Percentiles rank a stretch among this genome's conserved stretches.
These are phyloP conservation scores for Brasilioporus rufonigricans DNA, from an alignment of 768 basidiomycete species.

Conservation along the genomic window DNA sequence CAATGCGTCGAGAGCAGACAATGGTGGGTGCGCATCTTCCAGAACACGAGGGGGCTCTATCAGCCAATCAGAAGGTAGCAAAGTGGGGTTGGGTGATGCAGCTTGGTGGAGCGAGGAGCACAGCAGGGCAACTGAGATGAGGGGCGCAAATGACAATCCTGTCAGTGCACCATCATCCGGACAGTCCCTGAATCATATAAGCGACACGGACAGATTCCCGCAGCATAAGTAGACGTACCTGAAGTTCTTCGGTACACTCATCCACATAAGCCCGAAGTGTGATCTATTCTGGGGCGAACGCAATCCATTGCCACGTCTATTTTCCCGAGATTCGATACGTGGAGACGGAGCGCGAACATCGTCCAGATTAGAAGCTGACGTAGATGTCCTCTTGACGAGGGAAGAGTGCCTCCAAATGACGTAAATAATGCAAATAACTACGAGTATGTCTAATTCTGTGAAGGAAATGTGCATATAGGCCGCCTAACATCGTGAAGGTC, in stretches of 20 bases:
- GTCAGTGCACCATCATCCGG: slow-evolving; percentile 84
- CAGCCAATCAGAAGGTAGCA: slow-evolving; percentile 65
- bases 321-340: slow-evolving; percentile 48
- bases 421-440: slow-evolving; percentile 56
- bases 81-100: slow-evolving; percentile 26
- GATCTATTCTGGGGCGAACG: slow-evolving; percentile 38
- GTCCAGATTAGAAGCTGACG: slow-evolving; percentile 15
- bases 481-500: slow-evolving; percentile 4
- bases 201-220: not conserved
- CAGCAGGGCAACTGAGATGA: slow-evolving; percentile 71
- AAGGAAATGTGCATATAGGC: slow-evolving; percentile 4
- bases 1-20: slow-evolving; percentile 52
- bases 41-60: slow-evolving; percentile 72
- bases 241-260: slow-evolving; percentile 89
- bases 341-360: slow-evolving; percentile 36
- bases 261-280: slow-evolving; percentile 77
- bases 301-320: slow-evolving; percentile 35
- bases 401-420: slow-evolving; percentile 59
- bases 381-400: slow-evolving; percentile 30
- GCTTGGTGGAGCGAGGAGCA: slow-evolving; percentile 46
- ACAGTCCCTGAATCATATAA: slow-evolving; percentile 54
- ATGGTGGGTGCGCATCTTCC: slow-evolving; percentile 36
- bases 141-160: slow-evolving; percentile 78
- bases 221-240: slow-evolving; percentile 43
- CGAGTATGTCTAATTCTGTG: slow-evolving; percentile 58